Evolutionary conservation across 176 grass and related monocot species (phyloP), one percentile per base, ranked within the genome.

Genomic region (Poa pratensis): DNA sequence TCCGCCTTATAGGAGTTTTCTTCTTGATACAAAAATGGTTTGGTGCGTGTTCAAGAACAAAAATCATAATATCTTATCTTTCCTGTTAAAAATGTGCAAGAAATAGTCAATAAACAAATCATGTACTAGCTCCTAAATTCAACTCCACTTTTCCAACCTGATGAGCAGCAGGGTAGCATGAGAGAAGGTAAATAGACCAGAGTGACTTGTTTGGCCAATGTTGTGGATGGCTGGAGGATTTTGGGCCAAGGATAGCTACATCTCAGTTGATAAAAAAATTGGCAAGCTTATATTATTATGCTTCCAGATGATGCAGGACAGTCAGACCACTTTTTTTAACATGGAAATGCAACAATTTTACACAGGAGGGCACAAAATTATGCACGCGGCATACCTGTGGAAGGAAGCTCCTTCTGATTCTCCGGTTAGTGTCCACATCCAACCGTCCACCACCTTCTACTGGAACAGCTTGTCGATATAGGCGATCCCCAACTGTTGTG

Each of bases 381-480:
- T 49, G 51, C n/a, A 57, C 53, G 91, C 87, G 83, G 42, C 18
- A 58, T 62, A 93, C 95, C 93, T 93, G 95, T 76, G 95, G 91
- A 85, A 95, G 91, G 85, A 95, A 95, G n/a, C 83, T 77, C 73
- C 82, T 95, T 3, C 93, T 76, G 23, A 95, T 82, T 30, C 93
- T 93, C 73, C 52, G 79, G 73, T 90, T 92, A 40, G 85, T 85
- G 69, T 98, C 80, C 2, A 89, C 18, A 3, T 95, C 95, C 69
- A 98, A 85, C 28, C 89, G 45, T 66, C 93, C 95, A 54, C 91
- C 93, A 88, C 63, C 65, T 62, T 89, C 94, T 40, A 82, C 43
- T 11, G 93, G 95, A 80, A 98, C 85, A 69, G 93, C 89, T 88
- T 98, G 93, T 42, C 93, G 80, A 48, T 95, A 98, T 0, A 93